These are phyloP conservation scores for Sporothrix phasma DNA, from an alignment of 2,329 filamentous ascomycete genomes.

Conservation along the genomic window DNA sequence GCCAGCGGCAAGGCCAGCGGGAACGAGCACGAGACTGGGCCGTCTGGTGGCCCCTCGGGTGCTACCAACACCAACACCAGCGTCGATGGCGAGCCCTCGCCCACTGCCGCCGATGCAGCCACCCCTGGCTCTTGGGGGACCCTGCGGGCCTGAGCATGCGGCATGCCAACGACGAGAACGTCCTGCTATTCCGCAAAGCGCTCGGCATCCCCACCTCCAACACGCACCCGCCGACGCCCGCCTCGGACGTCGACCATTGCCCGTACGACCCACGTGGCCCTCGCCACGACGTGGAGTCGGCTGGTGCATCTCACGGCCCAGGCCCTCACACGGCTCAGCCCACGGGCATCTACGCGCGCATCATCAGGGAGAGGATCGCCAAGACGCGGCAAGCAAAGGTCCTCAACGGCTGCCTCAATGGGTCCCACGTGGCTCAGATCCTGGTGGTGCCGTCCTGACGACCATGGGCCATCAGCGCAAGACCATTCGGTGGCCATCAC, in stretches of 20 bases:
- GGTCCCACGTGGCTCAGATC: conserved; percentile 36
- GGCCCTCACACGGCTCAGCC: conserved; percentile 26
- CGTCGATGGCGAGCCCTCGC: neutral
- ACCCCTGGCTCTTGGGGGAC: conserved; percentile 24
- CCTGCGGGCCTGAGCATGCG: conserved; percentile 30
- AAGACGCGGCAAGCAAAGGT: conserved; percentile 28
- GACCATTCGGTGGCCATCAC: conserved; percentile 44
- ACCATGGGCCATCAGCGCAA: conserved; percentile 36
- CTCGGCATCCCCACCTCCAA: conserved; percentile 31
- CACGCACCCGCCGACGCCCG: conserved; percentile 18
- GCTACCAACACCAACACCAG: neutral
- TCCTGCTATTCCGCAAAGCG: conserved; percentile 34
- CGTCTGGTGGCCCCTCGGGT: neutral
- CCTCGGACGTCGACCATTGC: no score
- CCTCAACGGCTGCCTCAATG: conserved; percentile 32
- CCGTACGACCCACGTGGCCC: no score
- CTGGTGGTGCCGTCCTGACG: conserved; percentile 37
- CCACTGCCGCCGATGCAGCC: neutral
- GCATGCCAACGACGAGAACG: conserved; percentile 29
- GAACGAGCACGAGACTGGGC: neutral
- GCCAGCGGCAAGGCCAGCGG: neutral
- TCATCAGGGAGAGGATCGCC: conserved; percentile 27
- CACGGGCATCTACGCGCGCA: conserved; percentile 33
- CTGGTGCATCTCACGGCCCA: conserved; percentile 24
- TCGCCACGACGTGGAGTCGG: neutral